Evolutionary conservation across 805 yeast species (phyloP).

Genomic region (Jamesozyma gamospora): DNA sequence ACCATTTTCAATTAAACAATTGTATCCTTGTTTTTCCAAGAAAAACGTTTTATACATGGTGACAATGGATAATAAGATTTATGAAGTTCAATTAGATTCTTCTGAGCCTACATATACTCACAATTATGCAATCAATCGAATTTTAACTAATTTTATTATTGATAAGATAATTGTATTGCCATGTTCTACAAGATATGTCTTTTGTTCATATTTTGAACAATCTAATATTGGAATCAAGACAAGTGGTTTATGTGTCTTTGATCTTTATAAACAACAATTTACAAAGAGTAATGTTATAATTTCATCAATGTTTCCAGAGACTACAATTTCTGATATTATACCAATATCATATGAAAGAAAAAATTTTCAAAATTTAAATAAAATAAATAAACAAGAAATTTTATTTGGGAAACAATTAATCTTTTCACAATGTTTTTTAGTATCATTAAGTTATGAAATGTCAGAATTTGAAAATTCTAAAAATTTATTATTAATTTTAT

Average conservation of each 20-base stretch:
- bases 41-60: not conserved
- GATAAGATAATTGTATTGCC: slow-evolving; percentile 10
- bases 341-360: slow-evolving; percentile 9
- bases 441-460: slow-evolving; percentile 27
- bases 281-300: slow-evolving; percentile 6
- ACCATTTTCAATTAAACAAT: not conserved
- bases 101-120: too few species aligned
- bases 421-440: slow-evolving; percentile 30
- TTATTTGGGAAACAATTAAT: slow-evolving; percentile 27
- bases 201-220: slow-evolving; percentile 5
- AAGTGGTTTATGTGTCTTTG: slow-evolving; percentile 9
- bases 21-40: not conserved
- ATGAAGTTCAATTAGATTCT: not conserved
- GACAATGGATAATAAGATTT: not conserved
- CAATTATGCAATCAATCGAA: not conserved
- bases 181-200: slow-evolving; percentile 10
- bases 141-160: slow-evolving; percentile 1
- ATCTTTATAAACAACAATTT: slow-evolving; percentile 6
- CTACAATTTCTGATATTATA: slow-evolving; percentile 14
- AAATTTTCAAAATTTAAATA: not conserved
- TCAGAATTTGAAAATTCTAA: slow-evolving; percentile 24
- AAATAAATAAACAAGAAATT: slow-evolving; percentile 7
- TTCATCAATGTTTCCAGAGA: slow-evolving; percentile 14
- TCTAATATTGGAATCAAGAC: slow-evolving; percentile 1
- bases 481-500: slow-evolving; percentile 28